phyloP scores from a whole-genome alignment of 1,284 basidiomycete species.

The Ceratobasidium papillatum region DNA sequence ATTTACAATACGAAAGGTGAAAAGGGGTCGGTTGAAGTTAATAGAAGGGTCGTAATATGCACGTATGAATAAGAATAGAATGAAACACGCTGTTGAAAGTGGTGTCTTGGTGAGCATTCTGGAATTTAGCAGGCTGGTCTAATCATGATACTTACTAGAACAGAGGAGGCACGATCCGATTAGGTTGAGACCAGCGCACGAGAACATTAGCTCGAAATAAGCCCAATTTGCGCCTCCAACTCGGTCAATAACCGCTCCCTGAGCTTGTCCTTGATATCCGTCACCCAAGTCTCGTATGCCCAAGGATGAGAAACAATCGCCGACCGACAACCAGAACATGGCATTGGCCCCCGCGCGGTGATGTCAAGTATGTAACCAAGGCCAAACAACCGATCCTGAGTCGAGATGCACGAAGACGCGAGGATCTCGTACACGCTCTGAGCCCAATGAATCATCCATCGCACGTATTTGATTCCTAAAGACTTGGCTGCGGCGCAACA shows the following conservation, averaged over 20 bases:
- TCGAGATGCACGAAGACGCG: conserved; percentile 8
- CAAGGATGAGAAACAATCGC: background rate
- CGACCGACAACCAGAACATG: background rate
- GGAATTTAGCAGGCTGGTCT: too few relatives aligned
- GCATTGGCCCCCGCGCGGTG: background rate
- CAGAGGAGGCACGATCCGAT: background rate
- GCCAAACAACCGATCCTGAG: conserved; percentile 7
- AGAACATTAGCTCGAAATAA: background rate
- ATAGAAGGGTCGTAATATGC: background rate
- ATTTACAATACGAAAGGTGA: too few relatives aligned
- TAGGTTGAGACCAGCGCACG: too few relatives aligned
- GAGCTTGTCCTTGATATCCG: background rate
- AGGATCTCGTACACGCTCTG: conserved; percentile 10
- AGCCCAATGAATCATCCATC: conserved; percentile 8
- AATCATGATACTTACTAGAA: too few relatives aligned
- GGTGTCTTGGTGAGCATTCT: too few relatives aligned
- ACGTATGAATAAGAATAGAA: background rate
- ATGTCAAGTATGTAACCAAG: conserved; percentile 20
- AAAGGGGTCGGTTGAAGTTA: background rate
- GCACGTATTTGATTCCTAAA: background rate
- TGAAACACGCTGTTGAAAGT: too few relatives aligned
- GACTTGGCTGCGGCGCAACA: conserved; percentile 9
- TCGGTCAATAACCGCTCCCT: background rate
- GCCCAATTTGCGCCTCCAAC: background rate
- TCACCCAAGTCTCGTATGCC: conserved; percentile 14